Conservation (phyloP, 2,329 filamentous ascomycete genomes). For the Graphium sp. region DNA sequence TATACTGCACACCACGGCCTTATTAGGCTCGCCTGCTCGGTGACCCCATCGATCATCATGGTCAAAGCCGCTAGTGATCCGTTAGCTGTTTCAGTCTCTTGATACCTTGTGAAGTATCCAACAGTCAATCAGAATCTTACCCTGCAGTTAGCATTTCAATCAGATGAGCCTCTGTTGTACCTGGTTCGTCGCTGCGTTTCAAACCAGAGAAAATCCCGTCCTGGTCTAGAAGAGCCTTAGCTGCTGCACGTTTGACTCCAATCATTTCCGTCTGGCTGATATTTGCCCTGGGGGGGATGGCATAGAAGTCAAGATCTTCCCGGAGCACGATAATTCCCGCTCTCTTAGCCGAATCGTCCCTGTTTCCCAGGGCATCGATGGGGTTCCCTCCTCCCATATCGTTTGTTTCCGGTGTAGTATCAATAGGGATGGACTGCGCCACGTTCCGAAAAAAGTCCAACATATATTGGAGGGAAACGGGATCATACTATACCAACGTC, state of each 20-base stretch:
- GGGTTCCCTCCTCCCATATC: constrained; percentile 13
- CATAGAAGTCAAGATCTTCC: constrained; percentile 95
- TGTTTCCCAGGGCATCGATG: constrained; percentile 54
- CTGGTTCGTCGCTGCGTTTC: constrained; percentile 86
- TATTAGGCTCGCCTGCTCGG: constrained; percentile 92
- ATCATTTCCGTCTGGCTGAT: constrained; percentile 87
- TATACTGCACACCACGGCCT: constrained; percentile 94
- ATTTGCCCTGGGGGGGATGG: constrained; percentile 71
- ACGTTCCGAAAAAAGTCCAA: constrained; percentile 95
- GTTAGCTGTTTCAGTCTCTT: constrained; percentile 5
- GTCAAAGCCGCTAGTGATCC: constrained; percentile 78
- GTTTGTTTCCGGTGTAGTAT: constrained; percentile 37
- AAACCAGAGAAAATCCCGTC: constrained; percentile 92
- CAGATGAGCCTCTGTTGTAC: constrained; percentile 92
- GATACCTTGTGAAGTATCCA: constrained; percentile 4
- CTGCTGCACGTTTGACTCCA: constrained; percentile 84
- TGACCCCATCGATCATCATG: constrained; percentile 93
- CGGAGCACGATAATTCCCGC: constrained; percentile 94
- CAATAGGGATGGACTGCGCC: constrained; percentile 89
- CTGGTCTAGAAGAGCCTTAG: constrained; percentile 70
- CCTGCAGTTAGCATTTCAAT: constrained; percentile 99
- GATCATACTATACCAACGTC: constrained; percentile 61
- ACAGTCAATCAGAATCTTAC: constrained; percentile 33
- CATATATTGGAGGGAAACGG: constrained; percentile 94
- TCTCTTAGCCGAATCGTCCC: constrained; percentile 68